A percentile compares a stretch with the other conserved stretches of the same genome.
phyloP scores from a whole-genome alignment of 805 yeast species.

The Torulaspora delbrueckii region DNA sequence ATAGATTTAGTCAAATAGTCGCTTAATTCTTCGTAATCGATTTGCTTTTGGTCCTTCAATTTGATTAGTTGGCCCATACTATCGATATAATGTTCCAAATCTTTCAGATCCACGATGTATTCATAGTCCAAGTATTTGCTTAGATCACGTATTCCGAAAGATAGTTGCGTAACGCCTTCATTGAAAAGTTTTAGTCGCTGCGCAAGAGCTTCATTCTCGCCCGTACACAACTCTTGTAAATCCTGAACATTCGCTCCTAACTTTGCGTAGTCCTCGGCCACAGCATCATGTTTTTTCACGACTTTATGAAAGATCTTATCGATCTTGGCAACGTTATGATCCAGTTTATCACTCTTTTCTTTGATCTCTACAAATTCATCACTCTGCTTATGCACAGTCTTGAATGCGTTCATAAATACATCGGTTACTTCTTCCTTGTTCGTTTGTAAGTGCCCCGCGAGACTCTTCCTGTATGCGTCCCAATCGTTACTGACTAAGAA shows the following conservation, averaged over 20 bases:
- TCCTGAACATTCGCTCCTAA: conserved; percentile 67
- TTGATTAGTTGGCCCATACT: conserved; percentile 66
- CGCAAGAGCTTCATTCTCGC: conserved; percentile 25
- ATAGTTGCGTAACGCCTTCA: conserved; percentile 42
- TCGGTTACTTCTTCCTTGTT: conserved; percentile 75
- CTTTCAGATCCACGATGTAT: conserved; percentile 76
- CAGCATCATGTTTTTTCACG: conserved; percentile 63
- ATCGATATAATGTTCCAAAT: conserved; percentile 74
- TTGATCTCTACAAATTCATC: conserved; percentile 79
- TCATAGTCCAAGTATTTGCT: conserved; percentile 64
- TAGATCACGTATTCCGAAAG: conserved; percentile 41
- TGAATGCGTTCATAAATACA: conserved; percentile 88
- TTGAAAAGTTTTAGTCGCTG: conserved; percentile 43
- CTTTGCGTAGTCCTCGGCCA: conserved; percentile 66
- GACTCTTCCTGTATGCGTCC: conserved; percentile 32
- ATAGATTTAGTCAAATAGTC: conserved; percentile 72
- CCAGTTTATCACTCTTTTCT: conserved; percentile 76
- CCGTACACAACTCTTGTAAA: conserved; percentile 55
- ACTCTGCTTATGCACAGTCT: conserved; percentile 60
- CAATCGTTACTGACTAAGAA: conserved; percentile 33
- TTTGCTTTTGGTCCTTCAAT: conserved; percentile 82
- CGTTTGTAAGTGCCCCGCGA: conserved; percentile 23
- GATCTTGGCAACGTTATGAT: conserved; percentile 72
- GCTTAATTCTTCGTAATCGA: conserved; percentile 81
- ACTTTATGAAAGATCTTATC: conserved; percentile 75